Base-by-base conservation (phyloP, 2,329 filamentous ascomycete genomes). In the Penicillium verrucosum region DNA sequence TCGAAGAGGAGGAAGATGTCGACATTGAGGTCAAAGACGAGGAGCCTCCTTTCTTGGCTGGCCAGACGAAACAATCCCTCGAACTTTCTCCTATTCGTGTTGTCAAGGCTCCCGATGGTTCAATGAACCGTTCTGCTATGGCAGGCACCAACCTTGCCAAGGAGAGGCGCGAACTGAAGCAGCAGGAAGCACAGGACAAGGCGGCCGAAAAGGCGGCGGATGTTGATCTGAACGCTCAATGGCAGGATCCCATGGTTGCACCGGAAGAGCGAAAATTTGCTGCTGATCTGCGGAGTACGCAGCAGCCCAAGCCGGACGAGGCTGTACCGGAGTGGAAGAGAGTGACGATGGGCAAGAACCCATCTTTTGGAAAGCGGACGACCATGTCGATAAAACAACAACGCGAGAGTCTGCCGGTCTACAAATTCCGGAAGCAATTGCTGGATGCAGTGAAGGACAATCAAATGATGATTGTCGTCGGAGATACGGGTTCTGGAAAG, bases 1-100 rank as follows among this genome's bases (percentile, higher is more conserved):
- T 97, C 73, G 92, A 97, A 70, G 82, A 97, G 61, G 94, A 99
- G 71, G 90, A 97, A 73, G 94, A 99, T 69, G 86, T 99, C 5
- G 94, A 99, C 67, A 99, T 99, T 61, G 94, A 99, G 74, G 90
- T 99, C 30, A 85, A 88, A 64, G 94, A 99, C 60, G 94, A 99
- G 67, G 94, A 99, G 68, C 95, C 94, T 0, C 94, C 94, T 0
- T 99, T 99, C 79, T 76, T 99, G 60, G 89, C 90, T 16, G 94
- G 94, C 5, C 95, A 99, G 73, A 99, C 94, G 0, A 97, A 97
- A 70, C 92, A 96, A 70, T 96, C 92, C 10, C 81, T 99, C 9
- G 94, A 99, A 69, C 78, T 99, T 4, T 97, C 92, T 2, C 94
- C 94, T 0, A 99, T 99, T 60, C 85, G 95, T 62, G 92, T 99